Conservation (phyloP, 164 flowering plant genomes). For the Annona cherimola region DNA sequence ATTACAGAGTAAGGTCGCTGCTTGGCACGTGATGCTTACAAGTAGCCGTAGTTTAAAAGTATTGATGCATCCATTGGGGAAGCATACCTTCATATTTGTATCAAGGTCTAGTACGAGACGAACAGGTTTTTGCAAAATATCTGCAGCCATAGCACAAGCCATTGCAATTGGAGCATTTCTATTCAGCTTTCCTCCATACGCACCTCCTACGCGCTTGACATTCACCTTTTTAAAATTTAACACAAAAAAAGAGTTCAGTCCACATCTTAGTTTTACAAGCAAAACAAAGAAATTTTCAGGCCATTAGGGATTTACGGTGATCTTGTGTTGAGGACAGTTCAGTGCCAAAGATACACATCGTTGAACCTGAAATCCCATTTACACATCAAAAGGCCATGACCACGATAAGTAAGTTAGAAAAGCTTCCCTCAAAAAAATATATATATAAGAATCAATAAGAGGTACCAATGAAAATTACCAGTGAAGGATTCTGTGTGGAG, state of each 20-base stretch:
- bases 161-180: conserved; percentile 6
- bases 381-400: background rate
- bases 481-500: conserved; percentile 11
- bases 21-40: background rate
- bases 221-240: conserved; percentile 1
- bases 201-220: conserved; percentile 14
- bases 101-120: conserved; percentile 8
- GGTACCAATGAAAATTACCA: background rate
- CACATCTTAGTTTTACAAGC: background rate
- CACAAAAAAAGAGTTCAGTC: background rate
- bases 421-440: background rate
- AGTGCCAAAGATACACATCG: conserved; percentile 10
- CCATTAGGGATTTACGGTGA: conserved; percentile 2
- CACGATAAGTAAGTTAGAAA: background rate
- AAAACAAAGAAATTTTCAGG: background rate
- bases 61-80: background rate
- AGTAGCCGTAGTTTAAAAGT: background rate
- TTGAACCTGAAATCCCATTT: conserved; percentile 2
- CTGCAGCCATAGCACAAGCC: conserved; percentile 14
- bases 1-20: background rate
- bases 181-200: conserved; percentile 9
- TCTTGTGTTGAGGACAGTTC: conserved; percentile 10
- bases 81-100: conserved; percentile 9
- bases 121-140: conserved; percentile 9
- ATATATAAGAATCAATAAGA: background rate